phyloP scores from a whole-genome alignment of 177 flowering plant species.

The Vitis hybrid region DNA sequence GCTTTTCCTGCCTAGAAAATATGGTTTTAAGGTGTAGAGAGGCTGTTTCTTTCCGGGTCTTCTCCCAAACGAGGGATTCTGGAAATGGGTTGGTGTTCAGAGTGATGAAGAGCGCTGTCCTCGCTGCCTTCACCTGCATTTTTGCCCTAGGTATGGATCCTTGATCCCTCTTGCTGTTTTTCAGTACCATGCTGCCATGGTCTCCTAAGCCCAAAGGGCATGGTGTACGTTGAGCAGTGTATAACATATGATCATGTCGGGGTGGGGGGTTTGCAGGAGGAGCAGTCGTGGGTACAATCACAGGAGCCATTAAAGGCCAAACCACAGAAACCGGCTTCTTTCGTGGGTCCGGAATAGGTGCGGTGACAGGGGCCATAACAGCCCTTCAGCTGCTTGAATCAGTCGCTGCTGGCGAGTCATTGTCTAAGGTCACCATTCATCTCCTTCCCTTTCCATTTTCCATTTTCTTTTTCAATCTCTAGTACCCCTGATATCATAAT shows the following conservation, averaged over 20 bases:
- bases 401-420: constrained; percentile 41
- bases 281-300: constrained; percentile 45
- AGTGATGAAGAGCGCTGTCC: constrained; percentile 9
- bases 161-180: background rate
- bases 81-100: constrained; percentile 16
- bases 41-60: constrained; percentile 13
- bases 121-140: constrained; percentile 33
- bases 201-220: too few relatives aligned
- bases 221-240: background rate
- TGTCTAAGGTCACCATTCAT: constrained; percentile 49
- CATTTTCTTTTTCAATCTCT: too few relatives aligned
- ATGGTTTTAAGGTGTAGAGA: constrained; percentile 6
- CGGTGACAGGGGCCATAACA: constrained; percentile 60
- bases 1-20: constrained; percentile 5
- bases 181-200: too few relatives aligned
- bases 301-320: constrained; percentile 72
- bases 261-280: constrained; percentile 46
- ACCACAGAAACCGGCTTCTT: constrained; percentile 66
- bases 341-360: constrained; percentile 67
- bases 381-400: constrained; percentile 61
- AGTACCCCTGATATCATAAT: too few relatives aligned
- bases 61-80: constrained; percentile 18
- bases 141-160: constrained; percentile 35
- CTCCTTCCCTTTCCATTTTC: background rate
- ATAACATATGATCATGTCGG: background rate